A percentile compares a stretch with the other conserved stretches of the same genome.
Conservation (phyloP, 441 rosid genomes). For the Euphorbia schlechtendalii region DNA sequence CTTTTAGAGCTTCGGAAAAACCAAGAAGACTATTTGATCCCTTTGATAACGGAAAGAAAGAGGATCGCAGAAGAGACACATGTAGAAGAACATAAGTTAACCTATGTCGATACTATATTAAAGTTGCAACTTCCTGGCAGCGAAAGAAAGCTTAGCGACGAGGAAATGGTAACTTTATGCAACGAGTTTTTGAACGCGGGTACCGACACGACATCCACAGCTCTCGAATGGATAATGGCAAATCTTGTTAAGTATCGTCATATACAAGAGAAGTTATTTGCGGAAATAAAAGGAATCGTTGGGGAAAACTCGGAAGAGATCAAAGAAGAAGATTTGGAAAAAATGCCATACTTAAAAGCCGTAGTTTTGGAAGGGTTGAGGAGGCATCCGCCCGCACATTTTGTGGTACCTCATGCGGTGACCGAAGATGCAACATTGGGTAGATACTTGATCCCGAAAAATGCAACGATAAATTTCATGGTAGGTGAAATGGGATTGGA, state of each 20-base stretch:
- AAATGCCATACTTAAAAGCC: conserved; percentile 32
- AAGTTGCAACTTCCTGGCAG: conserved; percentile 22
- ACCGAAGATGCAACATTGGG: conserved; percentile 25
- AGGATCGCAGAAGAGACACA: too few species aligned
- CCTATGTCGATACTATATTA: conserved; percentile 24
- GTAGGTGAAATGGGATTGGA: conserved; percentile 42
- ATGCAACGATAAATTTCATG: conserved; percentile 28
- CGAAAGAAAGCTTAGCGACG: conserved; percentile 24
- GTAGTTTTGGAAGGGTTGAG: conserved; percentile 34
- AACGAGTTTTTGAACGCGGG: conserved; percentile 27
- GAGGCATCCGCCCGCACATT: conserved; percentile 35
- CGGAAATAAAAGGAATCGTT: conserved; percentile 22
- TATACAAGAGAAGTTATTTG: conserved; percentile 23
- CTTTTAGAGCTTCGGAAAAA: too few species aligned
- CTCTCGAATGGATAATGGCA: conserved; percentile 36
- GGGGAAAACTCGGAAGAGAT: conserved; percentile 7
- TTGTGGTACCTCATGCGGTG: conserved; percentile 33
- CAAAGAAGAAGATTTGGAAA: conserved; percentile 26
- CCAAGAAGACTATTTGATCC: too few species aligned
- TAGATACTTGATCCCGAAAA: conserved; percentile 28
- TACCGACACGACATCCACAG: conserved; percentile 26
- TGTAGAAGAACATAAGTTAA: too few species aligned
- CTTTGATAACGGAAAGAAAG: too few species aligned
- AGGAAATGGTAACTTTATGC: conserved; percentile 21
- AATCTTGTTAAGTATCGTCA: conserved; percentile 27